Base-by-base conservation (phyloP, 2,329 filamentous ascomycete genomes). In the Pseudogymnoascus verrucosus region DNA sequence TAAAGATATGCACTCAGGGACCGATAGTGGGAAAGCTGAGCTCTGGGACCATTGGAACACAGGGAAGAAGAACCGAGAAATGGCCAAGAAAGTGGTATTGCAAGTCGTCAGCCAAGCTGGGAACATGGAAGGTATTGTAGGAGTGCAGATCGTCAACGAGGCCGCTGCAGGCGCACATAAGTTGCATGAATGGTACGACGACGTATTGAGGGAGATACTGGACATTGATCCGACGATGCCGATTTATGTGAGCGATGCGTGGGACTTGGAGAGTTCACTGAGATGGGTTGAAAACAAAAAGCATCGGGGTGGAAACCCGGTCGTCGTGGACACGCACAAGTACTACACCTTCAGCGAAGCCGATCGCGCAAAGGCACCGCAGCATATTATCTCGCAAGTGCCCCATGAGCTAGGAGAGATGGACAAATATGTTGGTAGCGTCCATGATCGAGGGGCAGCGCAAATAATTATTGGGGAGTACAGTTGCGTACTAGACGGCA, bases 141-240 rank as follows among this genome's bases (percentile, higher is more conserved):
- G 84, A 0, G 71, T 87, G n/a, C 82, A 86, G 70, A 69, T 86
- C 21, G 78, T 80, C 63, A 86, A 86, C 62, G 84, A 86, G 68
- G 79, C 82, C 2, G 76, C 78, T 42, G 78, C 76, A 72, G 74
- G 79, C 60, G 79, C 80, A 16, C 73, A 76, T 14, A 76, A 76
- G 4, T 81, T 86, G 78, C 84, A 82, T 67, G 77, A 79, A 19
- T 87, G 80, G 78, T 86, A 86, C 67, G 79, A 82, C 39, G 72
- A 77, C 19, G 78, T 80, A 19, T 75, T 85, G 40, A 69, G 70
- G 10, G 77, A 78, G 16, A 73, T 84, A 23, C 76, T 75, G 2
- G 70, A 70, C 5, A 76, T 85, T 54, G 81, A 86, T 69, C 57
- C 67, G 7, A 76, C 71, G 2, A 74, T 86, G 57, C 83, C 83